phyloP scores from a whole-genome alignment of 352 stramenopile species.

The Phytophthora hibernalis region DNA sequence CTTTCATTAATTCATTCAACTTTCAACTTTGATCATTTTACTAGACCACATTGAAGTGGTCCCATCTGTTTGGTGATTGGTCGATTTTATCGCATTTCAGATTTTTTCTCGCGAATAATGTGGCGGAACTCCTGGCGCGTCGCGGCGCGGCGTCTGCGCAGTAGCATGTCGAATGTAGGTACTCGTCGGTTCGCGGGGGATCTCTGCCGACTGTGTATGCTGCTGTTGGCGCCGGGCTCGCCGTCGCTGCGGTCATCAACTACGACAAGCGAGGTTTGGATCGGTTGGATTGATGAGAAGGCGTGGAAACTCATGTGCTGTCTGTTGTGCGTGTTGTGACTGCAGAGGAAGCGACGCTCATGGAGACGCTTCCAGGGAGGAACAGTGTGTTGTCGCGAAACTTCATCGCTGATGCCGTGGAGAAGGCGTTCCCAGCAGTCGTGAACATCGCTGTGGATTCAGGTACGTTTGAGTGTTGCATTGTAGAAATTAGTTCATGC shows the following conservation, averaged over 20 bases:
- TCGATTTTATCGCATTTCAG: constrained; percentile 6
- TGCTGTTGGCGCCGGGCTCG: constrained; percentile 32
- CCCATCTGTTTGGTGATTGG: constrained; percentile 18
- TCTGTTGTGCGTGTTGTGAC: neutral
- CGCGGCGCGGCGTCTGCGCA: constrained; percentile 10
- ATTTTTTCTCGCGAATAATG: constrained; percentile 35
- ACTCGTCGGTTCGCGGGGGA: neutral
- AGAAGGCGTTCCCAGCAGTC: constrained; percentile 88
- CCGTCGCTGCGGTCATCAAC: constrained; percentile 24
- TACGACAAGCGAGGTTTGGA: constrained; percentile 30
- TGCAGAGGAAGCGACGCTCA: constrained; percentile 22
- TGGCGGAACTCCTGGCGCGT: constrained; percentile 32
- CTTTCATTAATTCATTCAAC: neutral
- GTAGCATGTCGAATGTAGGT: neutral
- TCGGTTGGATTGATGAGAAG: neutral
- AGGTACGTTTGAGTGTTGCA: constrained; percentile 24
- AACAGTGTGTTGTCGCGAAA: constrained; percentile 63
- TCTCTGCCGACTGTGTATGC: constrained; percentile 35
- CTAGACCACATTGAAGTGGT: constrained; percentile 1
- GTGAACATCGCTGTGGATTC: constrained; percentile 90
- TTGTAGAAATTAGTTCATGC: neutral
- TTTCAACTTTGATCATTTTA: neutral
- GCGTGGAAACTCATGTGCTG: neutral
- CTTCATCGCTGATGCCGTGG: constrained; percentile 91
- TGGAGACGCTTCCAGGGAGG: constrained; percentile 30